A percentile compares a stretch with the other conserved stretches of the same genome.
Conservation (phyloP, 192 early-diverging fungal genomes). For the Entomortierella parvispora region DNA sequence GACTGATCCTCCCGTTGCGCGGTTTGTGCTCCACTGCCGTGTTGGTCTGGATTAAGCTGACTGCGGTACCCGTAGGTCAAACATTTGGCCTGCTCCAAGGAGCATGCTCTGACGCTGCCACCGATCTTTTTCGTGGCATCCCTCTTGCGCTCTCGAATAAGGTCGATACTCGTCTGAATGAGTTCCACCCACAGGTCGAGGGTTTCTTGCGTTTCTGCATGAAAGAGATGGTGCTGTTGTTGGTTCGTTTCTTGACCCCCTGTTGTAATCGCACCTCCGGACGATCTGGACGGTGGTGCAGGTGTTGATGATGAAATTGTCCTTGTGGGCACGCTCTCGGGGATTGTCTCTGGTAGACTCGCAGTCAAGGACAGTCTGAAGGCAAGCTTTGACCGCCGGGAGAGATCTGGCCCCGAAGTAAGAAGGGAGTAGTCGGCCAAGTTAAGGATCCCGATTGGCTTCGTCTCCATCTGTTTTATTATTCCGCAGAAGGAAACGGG, state of each 20-base stretch:
- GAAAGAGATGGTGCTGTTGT: conserved; percentile 31
- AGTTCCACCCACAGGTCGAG: conserved; percentile 31
- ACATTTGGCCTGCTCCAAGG: no score
- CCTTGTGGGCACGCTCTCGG: neutral
- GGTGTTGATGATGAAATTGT: no score
- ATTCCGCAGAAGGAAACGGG: neutral
- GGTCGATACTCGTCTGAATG: conserved; percentile 17
- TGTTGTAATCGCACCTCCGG: no score
- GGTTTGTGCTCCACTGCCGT: neutral
- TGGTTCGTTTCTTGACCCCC: neutral
- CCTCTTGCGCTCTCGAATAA: conserved; percentile 6
- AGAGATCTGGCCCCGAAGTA: conserved; percentile 8
- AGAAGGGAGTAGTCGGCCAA: conserved; percentile 30
- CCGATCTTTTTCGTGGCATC: neutral
- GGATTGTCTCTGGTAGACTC: conserved; percentile 1
- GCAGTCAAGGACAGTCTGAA: conserved; percentile 21
- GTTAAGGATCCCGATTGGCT: conserved; percentile 28
- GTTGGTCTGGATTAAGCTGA: neutral
- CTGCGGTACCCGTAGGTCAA: neutral
- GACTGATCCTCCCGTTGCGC: neutral
- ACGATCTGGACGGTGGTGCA: no score
- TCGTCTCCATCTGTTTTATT: conserved; percentile 22
- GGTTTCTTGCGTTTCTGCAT: conserved; percentile 10
- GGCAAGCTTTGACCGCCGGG: conserved; percentile 17
- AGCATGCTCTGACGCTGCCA: no score